Conservation (phyloP, 768 basidiomycete species). For the Mycena galopus region DNA sequence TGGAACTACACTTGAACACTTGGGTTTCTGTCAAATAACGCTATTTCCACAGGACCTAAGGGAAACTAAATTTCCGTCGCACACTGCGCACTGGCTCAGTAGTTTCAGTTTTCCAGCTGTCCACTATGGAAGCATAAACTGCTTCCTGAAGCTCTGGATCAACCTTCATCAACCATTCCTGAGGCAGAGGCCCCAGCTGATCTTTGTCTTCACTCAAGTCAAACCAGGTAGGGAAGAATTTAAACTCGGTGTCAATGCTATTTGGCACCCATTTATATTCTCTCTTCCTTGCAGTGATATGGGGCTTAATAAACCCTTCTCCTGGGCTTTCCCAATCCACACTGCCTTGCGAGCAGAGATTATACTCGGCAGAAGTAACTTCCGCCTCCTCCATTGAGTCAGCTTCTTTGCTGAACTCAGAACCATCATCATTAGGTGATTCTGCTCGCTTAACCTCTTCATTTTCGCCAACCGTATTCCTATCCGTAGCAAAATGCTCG, state of each 20-base stretch:
- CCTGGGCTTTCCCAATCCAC: background rate
- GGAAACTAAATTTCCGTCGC: too few relatives aligned
- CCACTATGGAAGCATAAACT: background rate
- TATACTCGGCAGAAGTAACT: background rate
- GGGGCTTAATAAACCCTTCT: background rate
- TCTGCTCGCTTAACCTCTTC: background rate
- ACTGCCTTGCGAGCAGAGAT: background rate
- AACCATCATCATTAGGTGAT: background rate
- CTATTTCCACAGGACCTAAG: too few relatives aligned
- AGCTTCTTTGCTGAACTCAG: background rate
- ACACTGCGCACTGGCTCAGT: background rate
- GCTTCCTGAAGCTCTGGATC: constrained; percentile 6
- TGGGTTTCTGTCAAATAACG: too few relatives aligned
- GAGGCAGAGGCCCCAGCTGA: constrained; percentile 9
- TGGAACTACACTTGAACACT: too few relatives aligned
- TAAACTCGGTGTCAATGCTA: background rate
- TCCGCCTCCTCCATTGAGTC: background rate
- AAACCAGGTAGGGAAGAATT: constrained; percentile 27
- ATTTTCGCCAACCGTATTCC: background rate
- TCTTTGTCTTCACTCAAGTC: constrained; percentile 12
- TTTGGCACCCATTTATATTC: background rate
- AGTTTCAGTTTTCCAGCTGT: background rate
- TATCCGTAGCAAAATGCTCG: background rate
- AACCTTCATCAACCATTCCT: background rate
- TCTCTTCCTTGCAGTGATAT: background rate